A percentile compares a stretch with the other conserved stretches of the same genome.
Evolutionary conservation across 2,329 filamentous ascomycete genomes (phyloP).

Genomic region (Fusarium denticulatum): DNA sequence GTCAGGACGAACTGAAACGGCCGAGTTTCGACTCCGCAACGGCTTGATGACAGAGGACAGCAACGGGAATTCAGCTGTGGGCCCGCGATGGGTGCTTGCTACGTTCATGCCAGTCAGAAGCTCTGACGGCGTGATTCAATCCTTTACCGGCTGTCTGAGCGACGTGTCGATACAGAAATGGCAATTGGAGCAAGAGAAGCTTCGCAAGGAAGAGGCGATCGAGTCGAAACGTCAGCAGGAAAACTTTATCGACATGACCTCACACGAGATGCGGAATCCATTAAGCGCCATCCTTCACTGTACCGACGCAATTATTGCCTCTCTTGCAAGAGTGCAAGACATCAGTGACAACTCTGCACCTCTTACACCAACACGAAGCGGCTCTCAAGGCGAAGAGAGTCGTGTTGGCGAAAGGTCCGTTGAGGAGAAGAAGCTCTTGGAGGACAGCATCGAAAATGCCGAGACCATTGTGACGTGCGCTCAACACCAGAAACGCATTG

Average conservation of each 20-base stretch:
- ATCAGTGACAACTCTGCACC: conserved; percentile 44
- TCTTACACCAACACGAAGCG: conserved; percentile 37
- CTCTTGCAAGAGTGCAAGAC: conserved; percentile 56
- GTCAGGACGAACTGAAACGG: conserved; percentile 56
- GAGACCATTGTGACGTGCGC: conserved; percentile 82
- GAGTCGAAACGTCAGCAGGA: conserved; percentile 76
- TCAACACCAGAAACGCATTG: conserved; percentile 81
- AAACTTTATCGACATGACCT: conserved; percentile 82
- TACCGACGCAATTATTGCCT: conserved; percentile 73
- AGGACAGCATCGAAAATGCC: conserved; percentile 74
- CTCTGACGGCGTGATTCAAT: conserved; percentile 57
- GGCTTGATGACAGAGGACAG: conserved; percentile 58
- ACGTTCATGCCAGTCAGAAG: conserved; percentile 62
- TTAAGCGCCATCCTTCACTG: conserved; percentile 79
- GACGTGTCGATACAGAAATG: conserved; percentile 62
- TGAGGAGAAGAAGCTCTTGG: conserved; percentile 58
- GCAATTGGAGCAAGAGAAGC: conserved; percentile 61
- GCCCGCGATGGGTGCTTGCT: conserved; percentile 59
- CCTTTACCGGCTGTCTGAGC: conserved; percentile 58
- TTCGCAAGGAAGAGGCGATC: conserved; percentile 64
- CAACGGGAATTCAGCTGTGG: conserved; percentile 54
- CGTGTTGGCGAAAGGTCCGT: conserved; percentile 39
- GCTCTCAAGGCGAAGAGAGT: conserved; percentile 4
- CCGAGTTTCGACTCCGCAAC: conserved; percentile 60
- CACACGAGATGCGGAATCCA: conserved; percentile 79